A percentile compares a stretch with the other conserved stretches of the same genome.
Conservation (phyloP, 768 basidiomycete species). For the Filobasidium wieringae region DNA sequence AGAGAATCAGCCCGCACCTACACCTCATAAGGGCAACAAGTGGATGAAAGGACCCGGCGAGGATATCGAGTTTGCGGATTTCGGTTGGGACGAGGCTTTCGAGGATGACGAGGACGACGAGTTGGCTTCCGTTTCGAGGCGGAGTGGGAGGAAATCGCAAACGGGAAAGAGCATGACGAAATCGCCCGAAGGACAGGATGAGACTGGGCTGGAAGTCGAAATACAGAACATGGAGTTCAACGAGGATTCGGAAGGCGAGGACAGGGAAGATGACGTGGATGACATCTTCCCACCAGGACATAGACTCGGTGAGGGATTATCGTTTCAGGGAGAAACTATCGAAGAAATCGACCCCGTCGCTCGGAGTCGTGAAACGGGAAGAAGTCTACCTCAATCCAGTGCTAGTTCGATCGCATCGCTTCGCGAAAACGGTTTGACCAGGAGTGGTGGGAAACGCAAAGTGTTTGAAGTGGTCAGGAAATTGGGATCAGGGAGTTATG, state of each 20-base stretch:
- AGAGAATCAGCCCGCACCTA: neutral
- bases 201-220: neutral
- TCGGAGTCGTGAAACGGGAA: constrained; percentile 9
- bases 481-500: constrained; percentile 81
- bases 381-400: constrained; percentile 8
- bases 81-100: constrained; percentile 17
- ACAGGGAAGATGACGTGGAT: constrained; percentile 9
- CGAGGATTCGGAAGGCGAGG: neutral
- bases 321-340: constrained; percentile 33
- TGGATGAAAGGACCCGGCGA: neutral
- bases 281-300: constrained; percentile 29
- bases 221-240: neutral
- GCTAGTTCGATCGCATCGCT: constrained; percentile 10
- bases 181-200: neutral
- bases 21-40: neutral
- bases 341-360: constrained; percentile 26
- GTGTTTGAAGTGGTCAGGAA: constrained; percentile 69
- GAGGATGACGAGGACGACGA: constrained; percentile 16
- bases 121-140: neutral
- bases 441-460: neutral
- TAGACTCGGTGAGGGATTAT: constrained; percentile 34
- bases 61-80: constrained; percentile 16
- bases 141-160: neutral
- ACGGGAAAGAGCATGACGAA: neutral
- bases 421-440: neutral